Percentiles rank a stretch among this genome's conserved stretches.
phyloP scores from a whole-genome alignment of 768 basidiomycete genomes.

The Suillus fuscotomentosus region DNA sequence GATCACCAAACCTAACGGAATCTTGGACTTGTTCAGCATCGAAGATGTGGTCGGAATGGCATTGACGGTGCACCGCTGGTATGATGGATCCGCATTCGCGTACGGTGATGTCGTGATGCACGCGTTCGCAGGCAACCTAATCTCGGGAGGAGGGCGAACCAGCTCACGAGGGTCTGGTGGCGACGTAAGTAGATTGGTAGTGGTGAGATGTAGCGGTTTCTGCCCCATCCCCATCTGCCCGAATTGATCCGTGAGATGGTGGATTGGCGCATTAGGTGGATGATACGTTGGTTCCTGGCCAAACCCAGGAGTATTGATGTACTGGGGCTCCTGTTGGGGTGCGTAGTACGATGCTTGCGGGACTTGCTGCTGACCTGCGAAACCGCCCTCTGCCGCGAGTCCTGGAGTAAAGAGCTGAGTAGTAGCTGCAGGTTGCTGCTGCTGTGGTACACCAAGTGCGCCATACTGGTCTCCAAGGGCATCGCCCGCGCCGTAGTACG shows the following conservation, averaged over 20 bases:
- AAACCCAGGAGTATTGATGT: constrained; percentile 43
- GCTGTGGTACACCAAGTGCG: constrained; percentile 33
- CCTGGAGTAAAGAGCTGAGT: constrained; percentile 86
- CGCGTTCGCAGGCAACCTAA: constrained; percentile 82
- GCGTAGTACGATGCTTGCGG: constrained; percentile 52
- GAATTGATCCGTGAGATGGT: constrained; percentile 80
- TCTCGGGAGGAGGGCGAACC: constrained; percentile 80
- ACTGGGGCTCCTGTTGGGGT: constrained; percentile 39
- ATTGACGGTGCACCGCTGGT: constrained; percentile 89
- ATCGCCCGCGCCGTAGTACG: constrained; percentile 64
- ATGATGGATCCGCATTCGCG: constrained; percentile 87
- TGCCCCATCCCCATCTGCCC: constrained; percentile 86
- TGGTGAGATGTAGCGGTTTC: constrained; percentile 76
- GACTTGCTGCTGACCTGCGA: constrained; percentile 47
- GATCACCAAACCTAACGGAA: constrained; percentile 86
- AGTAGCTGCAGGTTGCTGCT: constrained; percentile 35
- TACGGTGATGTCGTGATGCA: constrained; percentile 73
- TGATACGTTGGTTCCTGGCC: constrained; percentile 43
- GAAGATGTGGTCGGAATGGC: constrained; percentile 90
- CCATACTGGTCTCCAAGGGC: constrained; percentile 42
- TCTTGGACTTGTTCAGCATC: constrained; percentile 83
- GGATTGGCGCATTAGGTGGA: constrained; percentile 42
- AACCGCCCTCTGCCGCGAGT: constrained; percentile 66
- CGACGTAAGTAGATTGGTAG: constrained; percentile 88
- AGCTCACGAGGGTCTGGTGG: constrained; percentile 91